Evolutionary conservation across 2,329 filamentous ascomycete species (phyloP).

Genomic region (Pyrenochaeta sp.): DNA sequence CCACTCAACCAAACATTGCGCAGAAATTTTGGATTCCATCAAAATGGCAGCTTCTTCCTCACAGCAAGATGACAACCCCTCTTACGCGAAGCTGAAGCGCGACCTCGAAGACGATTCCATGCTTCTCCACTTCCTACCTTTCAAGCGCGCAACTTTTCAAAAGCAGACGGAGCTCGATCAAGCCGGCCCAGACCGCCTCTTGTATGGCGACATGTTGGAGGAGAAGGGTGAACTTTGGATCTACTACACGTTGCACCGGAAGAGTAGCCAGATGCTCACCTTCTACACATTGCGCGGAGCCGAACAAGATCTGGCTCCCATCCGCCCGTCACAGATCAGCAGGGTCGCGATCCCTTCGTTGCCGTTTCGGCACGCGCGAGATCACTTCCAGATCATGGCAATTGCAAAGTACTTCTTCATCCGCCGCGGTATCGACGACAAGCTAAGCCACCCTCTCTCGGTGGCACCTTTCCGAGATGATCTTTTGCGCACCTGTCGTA

Average conservation of each 20-base stretch:
- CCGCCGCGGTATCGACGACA: background rate
- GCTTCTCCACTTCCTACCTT: slow-evolving; percentile 5
- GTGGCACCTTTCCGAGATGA: background rate
- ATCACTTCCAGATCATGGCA: background rate
- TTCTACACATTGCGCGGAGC: background rate
- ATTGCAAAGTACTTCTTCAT: slow-evolving; percentile 12
- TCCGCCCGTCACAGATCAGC: background rate
- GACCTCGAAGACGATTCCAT: slow-evolving; percentile 1
- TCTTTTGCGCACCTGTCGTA: background rate
- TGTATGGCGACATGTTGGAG: slow-evolving; percentile 11
- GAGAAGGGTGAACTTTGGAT: slow-evolving; percentile 8
- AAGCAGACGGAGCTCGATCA: slow-evolving; percentile 2
- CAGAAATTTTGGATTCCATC: background rate
- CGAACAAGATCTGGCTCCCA: background rate
- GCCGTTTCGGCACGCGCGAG: slow-evolving; percentile 8
- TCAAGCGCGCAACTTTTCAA: slow-evolving; percentile 4
- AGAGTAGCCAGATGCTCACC: background rate
- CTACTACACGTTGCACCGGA: slow-evolving; percentile 3
- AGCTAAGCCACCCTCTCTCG: background rate
- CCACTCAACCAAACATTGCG: background rate
- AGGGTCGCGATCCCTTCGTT: background rate
- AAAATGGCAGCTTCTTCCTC: background rate
- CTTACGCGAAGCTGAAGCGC: background rate
- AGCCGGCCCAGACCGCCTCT: slow-evolving; percentile 2
- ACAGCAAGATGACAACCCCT: background rate